These are phyloP conservation scores for Cytospora schulzeri DNA, from an alignment of 2,329 filamentous ascomycete species.

Conservation along the genomic window DNA sequence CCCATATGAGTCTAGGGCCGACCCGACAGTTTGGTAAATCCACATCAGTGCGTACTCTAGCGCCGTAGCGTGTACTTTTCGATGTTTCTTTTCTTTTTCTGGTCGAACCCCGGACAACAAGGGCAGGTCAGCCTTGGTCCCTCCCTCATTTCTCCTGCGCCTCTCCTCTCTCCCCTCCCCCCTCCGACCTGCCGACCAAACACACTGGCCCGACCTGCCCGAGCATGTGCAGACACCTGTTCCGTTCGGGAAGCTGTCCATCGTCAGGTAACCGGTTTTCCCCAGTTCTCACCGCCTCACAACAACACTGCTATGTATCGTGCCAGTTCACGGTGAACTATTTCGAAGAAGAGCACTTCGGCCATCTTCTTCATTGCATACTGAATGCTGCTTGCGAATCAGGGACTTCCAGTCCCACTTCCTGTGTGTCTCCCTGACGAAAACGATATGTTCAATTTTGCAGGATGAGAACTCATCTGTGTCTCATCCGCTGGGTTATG, in stretches of 20 bases:
- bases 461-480: background rate
- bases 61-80: background rate
- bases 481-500: background rate
- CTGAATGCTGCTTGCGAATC: background rate
- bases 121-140: conserved; percentile 13
- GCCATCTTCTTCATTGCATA: background rate
- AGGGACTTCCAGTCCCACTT: background rate
- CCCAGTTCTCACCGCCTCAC: background rate
- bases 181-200: conserved; percentile 5
- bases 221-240: background rate
- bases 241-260: conserved; percentile 3
- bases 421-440: background rate
- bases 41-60: background rate
- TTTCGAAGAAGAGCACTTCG: background rate
- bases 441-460: background rate
- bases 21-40: conserved; percentile 25
- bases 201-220: conserved; percentile 9
- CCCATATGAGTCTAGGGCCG: conserved; percentile 11
- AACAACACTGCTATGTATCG: background rate
- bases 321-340: background rate
- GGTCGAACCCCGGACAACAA: background rate
- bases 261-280: background rate
- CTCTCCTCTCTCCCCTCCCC: background rate
- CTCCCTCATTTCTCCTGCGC: conserved; percentile 1
- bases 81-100: conserved; percentile 7